Evolutionary conservation across 768 basidiomycete genomes (phyloP).

Genomic region (Lyophyllum atratum): DNA sequence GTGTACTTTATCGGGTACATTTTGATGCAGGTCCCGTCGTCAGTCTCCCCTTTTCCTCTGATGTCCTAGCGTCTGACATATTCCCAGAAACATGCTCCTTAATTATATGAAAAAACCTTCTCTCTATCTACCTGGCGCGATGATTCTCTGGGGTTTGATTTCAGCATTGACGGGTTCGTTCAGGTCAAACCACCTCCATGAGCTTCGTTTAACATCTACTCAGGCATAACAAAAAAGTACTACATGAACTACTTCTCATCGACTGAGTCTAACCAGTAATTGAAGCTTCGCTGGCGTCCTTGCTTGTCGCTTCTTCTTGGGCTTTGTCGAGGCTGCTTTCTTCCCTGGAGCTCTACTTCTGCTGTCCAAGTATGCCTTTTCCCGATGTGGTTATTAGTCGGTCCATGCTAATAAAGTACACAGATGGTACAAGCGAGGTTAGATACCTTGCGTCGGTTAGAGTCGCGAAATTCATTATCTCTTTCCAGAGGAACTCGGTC

Average conservation of each 20-base stretch:
- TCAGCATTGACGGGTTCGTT: constrained; percentile 39
- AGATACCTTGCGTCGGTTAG: no score
- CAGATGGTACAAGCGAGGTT: no score
- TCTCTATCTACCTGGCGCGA: constrained; percentile 51
- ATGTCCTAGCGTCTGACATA: constrained; percentile 24
- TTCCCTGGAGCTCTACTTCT: constrained; percentile 43
- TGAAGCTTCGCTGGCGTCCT: constrained; percentile 41
- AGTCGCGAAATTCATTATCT: background rate
- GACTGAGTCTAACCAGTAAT: background rate
- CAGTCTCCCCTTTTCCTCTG: constrained; percentile 1
- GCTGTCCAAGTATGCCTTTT: constrained; percentile 34
- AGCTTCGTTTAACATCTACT: no score
- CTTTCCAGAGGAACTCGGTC: background rate
- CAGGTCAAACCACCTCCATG: background rate
- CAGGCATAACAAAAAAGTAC: no score
- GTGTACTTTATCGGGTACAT: constrained; percentile 45
- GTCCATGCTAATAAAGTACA: background rate
- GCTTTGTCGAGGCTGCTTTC: constrained; percentile 50
- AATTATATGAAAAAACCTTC: constrained; percentile 55
- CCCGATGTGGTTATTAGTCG: background rate
- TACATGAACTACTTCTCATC: background rate
- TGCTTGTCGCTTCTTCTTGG: constrained; percentile 52
- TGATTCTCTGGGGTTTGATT: constrained; percentile 54
- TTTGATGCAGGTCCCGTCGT: constrained; percentile 35
- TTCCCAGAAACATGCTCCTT: constrained; percentile 58